A percentile compares a stretch with the other conserved stretches of the same genome.
These are phyloP conservation scores for Lathyrus aphaca DNA, from an alignment of 306 rosid genomes.

Conservation along the genomic window DNA sequence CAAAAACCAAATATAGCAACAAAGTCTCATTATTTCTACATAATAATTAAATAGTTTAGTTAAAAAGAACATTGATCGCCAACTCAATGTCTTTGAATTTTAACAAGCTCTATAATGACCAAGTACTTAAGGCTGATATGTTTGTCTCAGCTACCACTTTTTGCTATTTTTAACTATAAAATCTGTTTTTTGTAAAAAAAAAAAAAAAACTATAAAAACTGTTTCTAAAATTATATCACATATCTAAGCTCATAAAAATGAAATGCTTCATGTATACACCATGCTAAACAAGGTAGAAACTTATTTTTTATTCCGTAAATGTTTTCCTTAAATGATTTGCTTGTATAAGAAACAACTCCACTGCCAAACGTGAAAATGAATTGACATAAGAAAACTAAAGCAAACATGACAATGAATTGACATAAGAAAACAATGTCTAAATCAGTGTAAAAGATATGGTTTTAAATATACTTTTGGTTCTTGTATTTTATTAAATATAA, in stretches of 20 bases:
- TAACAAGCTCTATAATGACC: background rate
- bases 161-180: background rate
- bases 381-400: background rate
- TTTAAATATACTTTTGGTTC: no score
- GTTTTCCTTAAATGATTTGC: background rate
- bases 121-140: background rate
- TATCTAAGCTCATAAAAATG: background rate
- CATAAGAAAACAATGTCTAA: background rate
- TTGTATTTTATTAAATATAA: conserved; percentile 3
- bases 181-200: no score
- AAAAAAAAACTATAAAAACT: conserved; percentile 16
- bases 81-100: background rate
- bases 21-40: background rate
- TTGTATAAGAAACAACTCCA: background rate
- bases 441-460: background rate
- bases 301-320: background rate
- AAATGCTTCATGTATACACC: background rate
- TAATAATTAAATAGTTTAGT: background rate
- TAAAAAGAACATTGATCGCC: background rate
- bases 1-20: background rate
- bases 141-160: background rate
- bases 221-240: background rate
- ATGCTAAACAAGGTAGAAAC: background rate
- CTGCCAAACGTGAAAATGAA: background rate
- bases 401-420: background rate